Evolutionary conservation across 1,139 yeast genomes (phyloP), one percentile per base, ranked within the genome.

Genomic region (Taphrina sp.): DNA sequence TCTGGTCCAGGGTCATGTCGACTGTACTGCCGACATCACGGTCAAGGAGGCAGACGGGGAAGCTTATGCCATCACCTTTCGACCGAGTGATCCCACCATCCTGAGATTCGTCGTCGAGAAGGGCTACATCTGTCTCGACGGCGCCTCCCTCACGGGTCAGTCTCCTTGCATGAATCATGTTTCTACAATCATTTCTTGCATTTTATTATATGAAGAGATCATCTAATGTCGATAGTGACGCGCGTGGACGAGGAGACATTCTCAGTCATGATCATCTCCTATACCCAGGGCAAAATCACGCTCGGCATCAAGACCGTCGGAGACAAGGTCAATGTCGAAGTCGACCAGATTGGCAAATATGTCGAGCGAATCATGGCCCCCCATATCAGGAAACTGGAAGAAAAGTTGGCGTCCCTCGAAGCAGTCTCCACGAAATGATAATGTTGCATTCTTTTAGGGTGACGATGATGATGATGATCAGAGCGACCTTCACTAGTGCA

Each of bases 1-100:
- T 70, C 81, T 90, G 60, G 98, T 92, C 1, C 98, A 92, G 64
- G 99, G 98, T 12, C 99, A 92, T 72, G 90, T 94, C 31, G 98
- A 92, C 67, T 87, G 96, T 0, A 76, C 83, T 28, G 96, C 96
- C 3, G 70, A 71, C 29, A 85, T 94, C 36, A 76, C 77, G 1
- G 68, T 70, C 1, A 75, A 72, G 31, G 70, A 62, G 5, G 71
- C 78, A 0, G 97, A 90, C 65, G 94, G 85, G 2, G 86, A 89
- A 69, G 85, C 97, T 1, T 73, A 89, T 34, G 75, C 83, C 1
- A 84, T 81, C 66, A 85, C 88, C 1, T 89, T 92, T 70, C 72
- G 78, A 68, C 76, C 90, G 58, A 73, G 86, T 56, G 95, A 89
- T 59, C 64, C 65, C 28, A 75, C 77, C 54, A 77, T 80, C 59